phyloP scores from a whole-genome alignment of 2,329 filamentous ascomycete genomes.

The Didymellaceae sp. region DNA sequence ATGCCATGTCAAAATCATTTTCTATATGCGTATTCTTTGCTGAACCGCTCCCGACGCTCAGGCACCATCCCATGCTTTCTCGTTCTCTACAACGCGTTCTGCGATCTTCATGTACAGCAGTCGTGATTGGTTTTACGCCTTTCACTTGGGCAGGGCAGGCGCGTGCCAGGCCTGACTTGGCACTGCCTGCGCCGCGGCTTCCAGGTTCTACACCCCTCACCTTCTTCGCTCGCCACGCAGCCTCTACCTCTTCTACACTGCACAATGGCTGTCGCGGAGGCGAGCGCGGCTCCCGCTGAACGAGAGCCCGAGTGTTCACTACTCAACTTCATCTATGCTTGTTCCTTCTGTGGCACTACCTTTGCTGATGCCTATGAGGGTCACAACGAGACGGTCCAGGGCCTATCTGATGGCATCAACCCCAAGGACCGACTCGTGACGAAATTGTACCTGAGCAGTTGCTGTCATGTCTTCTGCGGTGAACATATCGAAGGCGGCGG shows the following conservation, averaged over 20 bases:
- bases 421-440: slow-evolving; percentile 50
- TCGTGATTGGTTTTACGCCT: background rate
- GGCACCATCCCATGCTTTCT: no score
- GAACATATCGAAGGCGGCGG: slow-evolving; percentile 58
- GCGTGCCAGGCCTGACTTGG: slow-evolving; percentile 19
- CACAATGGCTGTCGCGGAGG: slow-evolving; percentile 20
- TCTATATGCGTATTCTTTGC: background rate
- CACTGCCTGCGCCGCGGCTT: slow-evolving; percentile 28
- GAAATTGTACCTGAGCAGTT: slow-evolving; percentile 56
- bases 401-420: slow-evolving; percentile 47
- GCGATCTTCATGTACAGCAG: no score
- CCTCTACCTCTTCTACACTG: slow-evolving; percentile 4
- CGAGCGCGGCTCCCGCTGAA: slow-evolving; percentile 14
- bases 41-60: background rate
- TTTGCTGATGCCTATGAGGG: slow-evolving; percentile 54
- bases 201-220: slow-evolving; percentile 6
- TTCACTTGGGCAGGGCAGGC: slow-evolving; percentile 17
- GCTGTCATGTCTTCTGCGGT: slow-evolving; percentile 57
- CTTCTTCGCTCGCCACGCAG: slow-evolving; percentile 6
- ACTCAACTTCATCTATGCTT: slow-evolving; percentile 57
- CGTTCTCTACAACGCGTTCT: no score
- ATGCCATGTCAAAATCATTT: slow-evolving; percentile 4
- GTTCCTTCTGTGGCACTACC: slow-evolving; percentile 55
- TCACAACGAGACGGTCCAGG: slow-evolving; percentile 45
- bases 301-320: slow-evolving; percentile 40